Evolutionary conservation across 2,329 filamentous ascomycete species (phyloP), one percentile per base, ranked within the genome.

Genomic region (Paracorniculantispora psalliotae): DNA sequence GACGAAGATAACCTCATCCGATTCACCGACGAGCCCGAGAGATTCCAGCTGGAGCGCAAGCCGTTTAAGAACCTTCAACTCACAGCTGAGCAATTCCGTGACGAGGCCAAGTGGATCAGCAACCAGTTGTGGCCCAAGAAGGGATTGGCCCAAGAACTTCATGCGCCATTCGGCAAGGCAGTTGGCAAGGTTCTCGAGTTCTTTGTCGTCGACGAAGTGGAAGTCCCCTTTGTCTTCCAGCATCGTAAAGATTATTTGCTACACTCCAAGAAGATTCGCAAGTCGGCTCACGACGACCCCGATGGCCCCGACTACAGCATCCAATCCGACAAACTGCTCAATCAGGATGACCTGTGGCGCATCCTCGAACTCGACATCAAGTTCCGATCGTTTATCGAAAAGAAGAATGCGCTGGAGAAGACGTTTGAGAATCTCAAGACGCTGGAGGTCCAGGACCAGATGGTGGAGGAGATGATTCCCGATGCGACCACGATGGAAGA

Each of bases 221-320:
- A 99, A 73, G 92, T 97, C 1, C 93, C 94, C 0, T 99, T 96
- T 72, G 94, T 99, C 66, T 97, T 97, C 73, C 93, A 97, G 72
- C 94, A 99, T 69, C 91, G 94, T 62, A 96, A 97, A 73, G 94
- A 99, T 72, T 99, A 97, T 69, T 82, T 99, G 46, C 96, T 99
- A 59, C 91, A 97, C 68, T 89, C 90, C 25, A 88, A 87, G 64
- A 92, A 90, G 69, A 81, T 83, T 7, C 76, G 80, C 57, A 81
- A 86, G 77, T 71, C 86, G 69, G 73, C 80, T 28, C 80, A 82
- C 17, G 81, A 87, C 59, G 88, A 93, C 64, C 82, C 83, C 9
- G 86, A 91, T 66, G 85, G 82, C 1, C 85, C 87, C 1, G 86
- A 91, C 60, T 90, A 87, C 68, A 86, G 87, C 59, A 85, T 93